Conservation (phyloP, 306 rosid genomes). For the Vigna mungo region DNA sequence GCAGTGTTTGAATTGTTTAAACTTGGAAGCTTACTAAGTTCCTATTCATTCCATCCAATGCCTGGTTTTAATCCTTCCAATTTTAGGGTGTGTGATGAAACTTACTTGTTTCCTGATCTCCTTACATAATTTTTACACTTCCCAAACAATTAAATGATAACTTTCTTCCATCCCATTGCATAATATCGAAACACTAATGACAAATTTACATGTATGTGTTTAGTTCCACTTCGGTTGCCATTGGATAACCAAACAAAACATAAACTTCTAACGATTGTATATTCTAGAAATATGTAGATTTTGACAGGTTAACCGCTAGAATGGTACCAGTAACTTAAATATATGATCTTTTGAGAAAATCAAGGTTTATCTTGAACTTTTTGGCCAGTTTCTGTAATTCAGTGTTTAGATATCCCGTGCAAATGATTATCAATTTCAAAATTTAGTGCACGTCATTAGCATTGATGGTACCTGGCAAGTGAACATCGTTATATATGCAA, state of each 20-base stretch:
- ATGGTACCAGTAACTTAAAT: not conserved
- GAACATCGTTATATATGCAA: constrained; percentile 5
- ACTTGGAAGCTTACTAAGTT: not conserved
- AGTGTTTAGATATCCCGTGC: not conserved
- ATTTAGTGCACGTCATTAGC: not conserved
- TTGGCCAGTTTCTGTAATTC: not conserved
- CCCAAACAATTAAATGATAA: not conserved
- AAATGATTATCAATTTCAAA: constrained; percentile 4
- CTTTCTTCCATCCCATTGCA: not conserved
- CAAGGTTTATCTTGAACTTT: not conserved
- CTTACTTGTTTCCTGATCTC: not conserved
- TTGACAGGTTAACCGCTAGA: not conserved
- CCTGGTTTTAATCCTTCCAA: not conserved
- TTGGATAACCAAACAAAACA: too few relatives aligned
- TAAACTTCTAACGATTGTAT: constrained; percentile 7
- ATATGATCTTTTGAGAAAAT: constrained; percentile 22
- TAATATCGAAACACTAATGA: not conserved
- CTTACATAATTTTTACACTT: not conserved
- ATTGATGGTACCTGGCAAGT: not conserved
- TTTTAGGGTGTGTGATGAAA: not conserved
- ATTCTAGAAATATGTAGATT: not conserved
- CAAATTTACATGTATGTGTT: not conserved
- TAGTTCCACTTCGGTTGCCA: not conserved
- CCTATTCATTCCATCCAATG: not conserved
- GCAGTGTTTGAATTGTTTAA: not conserved